A percentile compares a stretch with the other conserved stretches of the same genome.
These are phyloP conservation scores for Hypoxylon sp. DNA, from an alignment of 2,329 filamentous ascomycete genomes.

Conservation along the genomic window DNA sequence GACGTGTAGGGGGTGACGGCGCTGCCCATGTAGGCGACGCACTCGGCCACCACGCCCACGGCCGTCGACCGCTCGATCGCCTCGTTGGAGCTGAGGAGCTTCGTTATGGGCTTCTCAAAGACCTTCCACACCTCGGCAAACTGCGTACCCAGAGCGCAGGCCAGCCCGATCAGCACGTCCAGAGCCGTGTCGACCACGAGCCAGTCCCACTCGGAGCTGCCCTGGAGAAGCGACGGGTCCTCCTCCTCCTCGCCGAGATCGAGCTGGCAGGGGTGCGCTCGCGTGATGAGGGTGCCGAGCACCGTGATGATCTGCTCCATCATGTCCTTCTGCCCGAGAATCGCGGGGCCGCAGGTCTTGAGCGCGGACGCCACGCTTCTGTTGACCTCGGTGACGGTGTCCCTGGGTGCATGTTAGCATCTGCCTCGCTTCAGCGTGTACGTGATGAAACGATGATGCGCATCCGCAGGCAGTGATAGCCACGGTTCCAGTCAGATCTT, in stretches of 20 bases:
- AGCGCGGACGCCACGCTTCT: slow-evolving; percentile 89
- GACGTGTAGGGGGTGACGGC: slow-evolving; percentile 84
- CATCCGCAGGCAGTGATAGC: too few relatives aligned
- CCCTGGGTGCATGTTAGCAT: slow-evolving; percentile 58
- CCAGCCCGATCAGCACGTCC: slow-evolving; percentile 86
- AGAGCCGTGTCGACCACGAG: slow-evolving; percentile 93
- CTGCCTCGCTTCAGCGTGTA: not conserved
- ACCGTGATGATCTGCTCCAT: slow-evolving; percentile 80
- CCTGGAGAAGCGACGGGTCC: slow-evolving; percentile 73
- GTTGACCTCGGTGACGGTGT: slow-evolving; percentile 93
- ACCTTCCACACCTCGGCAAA: slow-evolving; percentile 94
- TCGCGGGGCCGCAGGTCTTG: slow-evolving; percentile 87
- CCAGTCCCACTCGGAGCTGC: slow-evolving; percentile 97
- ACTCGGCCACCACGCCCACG: slow-evolving; percentile 91
- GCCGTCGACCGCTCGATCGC: slow-evolving; percentile 87
- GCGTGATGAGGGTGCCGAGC: slow-evolving; percentile 81
- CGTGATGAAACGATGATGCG: not conserved
- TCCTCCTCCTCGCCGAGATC: slow-evolving; percentile 86
- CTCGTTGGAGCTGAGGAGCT: slow-evolving; percentile 86
- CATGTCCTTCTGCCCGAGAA: slow-evolving; percentile 76
- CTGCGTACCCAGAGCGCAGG: slow-evolving; percentile 78
- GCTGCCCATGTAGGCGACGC: slow-evolving; percentile 81
- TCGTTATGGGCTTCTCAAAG: slow-evolving; percentile 90
- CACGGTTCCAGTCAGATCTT: slow-evolving; percentile 51
- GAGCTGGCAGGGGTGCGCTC: slow-evolving; percentile 91